These are phyloP conservation scores for Psilocybe tampanensis DNA, from an alignment of 768 basidiomycete species.

Conservation along the genomic window DNA sequence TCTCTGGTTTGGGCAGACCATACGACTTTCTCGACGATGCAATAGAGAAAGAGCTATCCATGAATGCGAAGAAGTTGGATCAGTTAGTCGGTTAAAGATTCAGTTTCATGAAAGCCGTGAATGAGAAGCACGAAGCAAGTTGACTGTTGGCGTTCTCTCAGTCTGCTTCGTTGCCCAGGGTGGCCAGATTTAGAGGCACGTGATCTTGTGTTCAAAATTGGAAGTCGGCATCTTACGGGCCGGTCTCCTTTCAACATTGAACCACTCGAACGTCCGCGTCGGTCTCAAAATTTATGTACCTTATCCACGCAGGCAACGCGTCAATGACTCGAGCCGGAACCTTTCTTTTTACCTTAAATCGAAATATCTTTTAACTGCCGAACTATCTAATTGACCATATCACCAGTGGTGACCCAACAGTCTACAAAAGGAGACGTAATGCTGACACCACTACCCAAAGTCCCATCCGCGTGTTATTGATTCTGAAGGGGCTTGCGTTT, in stretches of 20 bases:
- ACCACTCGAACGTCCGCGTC: too few species aligned
- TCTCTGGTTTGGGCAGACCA: slow-evolving; percentile 57
- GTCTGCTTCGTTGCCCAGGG: slow-evolving; percentile 9
- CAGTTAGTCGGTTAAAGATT: neutral
- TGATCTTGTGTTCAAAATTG: neutral
- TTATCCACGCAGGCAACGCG: neutral
- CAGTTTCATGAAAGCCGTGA: neutral
- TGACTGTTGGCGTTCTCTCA: slow-evolving; percentile 7
- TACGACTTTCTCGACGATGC: slow-evolving; percentile 28
- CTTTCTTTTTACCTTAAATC: too few species aligned
- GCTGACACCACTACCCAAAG: slow-evolving; percentile 1
- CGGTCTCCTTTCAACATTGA: neutral
- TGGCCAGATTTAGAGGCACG: slow-evolving; percentile 11
- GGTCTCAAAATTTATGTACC: too few species aligned
- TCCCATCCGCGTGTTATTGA: neutral
- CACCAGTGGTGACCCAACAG: too few species aligned
- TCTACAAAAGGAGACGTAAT: neutral
- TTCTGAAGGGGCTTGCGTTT: neutral
- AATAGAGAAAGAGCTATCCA: slow-evolving; percentile 25
- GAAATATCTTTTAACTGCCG: too few species aligned
- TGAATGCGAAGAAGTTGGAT: slow-evolving; percentile 1
- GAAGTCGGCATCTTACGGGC: neutral
- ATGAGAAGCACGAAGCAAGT: neutral
- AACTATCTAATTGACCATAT: too few species aligned
- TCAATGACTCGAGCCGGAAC: too few species aligned